Conservation (phyloP, 768 basidiomycete species). For the Mycena albidolilacea region DNA sequence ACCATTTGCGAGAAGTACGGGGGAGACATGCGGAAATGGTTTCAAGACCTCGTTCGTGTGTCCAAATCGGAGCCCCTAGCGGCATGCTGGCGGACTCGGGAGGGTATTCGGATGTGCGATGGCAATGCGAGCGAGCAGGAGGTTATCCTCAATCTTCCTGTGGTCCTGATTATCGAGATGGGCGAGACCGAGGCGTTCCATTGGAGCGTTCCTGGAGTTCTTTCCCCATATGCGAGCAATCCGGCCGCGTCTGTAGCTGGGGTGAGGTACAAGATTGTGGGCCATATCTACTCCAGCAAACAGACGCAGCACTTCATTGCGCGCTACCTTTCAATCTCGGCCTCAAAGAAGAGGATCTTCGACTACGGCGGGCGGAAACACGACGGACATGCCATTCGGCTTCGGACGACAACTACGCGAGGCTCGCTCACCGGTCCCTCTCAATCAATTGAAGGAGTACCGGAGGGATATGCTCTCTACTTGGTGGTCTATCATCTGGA, state of each 20-base stretch:
- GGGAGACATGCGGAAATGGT: constrained; percentile 24
- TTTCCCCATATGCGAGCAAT: constrained; percentile 20
- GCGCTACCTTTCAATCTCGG: neutral
- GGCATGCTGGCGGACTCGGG: constrained; percentile 3
- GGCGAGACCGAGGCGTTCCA: neutral
- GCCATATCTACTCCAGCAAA: constrained; percentile 4
- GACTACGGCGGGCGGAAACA: constrained; percentile 27
- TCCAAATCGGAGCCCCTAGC: neutral
- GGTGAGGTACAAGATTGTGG: constrained; percentile 20
- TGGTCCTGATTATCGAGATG: constrained; percentile 9
- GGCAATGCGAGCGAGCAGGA: neutral
- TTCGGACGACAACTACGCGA: neutral
- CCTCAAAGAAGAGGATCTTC: constrained; percentile 2
- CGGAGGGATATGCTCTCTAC: constrained; percentile 6
- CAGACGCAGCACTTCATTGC: neutral
- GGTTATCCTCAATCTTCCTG: constrained; percentile 15
- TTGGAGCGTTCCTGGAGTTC: neutral
- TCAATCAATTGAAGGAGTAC: neutral
- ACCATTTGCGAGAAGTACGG: neutral
- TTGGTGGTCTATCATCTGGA: constrained; percentile 25
- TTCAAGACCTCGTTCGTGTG: constrained; percentile 12
- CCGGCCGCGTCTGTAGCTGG: neutral
- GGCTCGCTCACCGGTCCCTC: constrained; percentile 19
- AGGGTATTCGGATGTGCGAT: neutral
- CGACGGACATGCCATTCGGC: constrained; percentile 18